Percentiles rank a stretch among this genome's conserved stretches.
Conservation (phyloP, 225 moss, liverwort and hornwort species). For the Physcomitrium patens region DNA sequence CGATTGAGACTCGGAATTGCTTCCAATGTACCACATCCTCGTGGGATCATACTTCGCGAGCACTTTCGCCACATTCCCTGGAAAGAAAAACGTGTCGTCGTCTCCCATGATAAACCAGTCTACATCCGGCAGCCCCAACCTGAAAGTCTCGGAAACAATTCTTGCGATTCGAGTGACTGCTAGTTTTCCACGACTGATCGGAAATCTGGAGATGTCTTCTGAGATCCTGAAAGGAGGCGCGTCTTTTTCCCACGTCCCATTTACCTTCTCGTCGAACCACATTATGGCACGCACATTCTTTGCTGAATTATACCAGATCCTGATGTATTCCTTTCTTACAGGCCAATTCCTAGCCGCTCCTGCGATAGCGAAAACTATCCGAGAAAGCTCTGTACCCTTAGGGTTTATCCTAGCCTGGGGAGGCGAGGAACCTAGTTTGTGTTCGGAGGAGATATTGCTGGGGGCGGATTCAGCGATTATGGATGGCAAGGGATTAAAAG, state of each 20-base stretch:
- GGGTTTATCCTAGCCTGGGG: not conserved
- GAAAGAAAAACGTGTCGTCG: constrained; percentile 66
- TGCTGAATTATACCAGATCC: constrained; percentile 55
- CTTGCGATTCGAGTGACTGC: constrained; percentile 55
- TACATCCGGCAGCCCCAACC: constrained; percentile 50
- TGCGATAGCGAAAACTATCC: constrained; percentile 42
- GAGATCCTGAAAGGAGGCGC: constrained; percentile 34
- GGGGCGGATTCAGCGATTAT: not conserved
- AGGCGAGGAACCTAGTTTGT: not conserved
- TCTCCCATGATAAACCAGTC: constrained; percentile 85
- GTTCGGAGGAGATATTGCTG: not conserved
- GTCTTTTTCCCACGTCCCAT: constrained; percentile 29
- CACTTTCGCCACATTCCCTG: constrained; percentile 55
- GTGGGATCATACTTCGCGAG: constrained; percentile 55
- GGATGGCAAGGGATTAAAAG: not conserved
- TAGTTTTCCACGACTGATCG: not conserved
- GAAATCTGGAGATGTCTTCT: constrained; percentile 32
- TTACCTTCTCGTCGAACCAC: constrained; percentile 53
- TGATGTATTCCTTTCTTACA: constrained; percentile 43
- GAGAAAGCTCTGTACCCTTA: constrained; percentile 16
- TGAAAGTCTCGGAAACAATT: constrained; percentile 47
- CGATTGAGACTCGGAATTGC: constrained; percentile 36
- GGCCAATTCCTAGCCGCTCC: constrained; percentile 45
- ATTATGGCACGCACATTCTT: constrained; percentile 41
- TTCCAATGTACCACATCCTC: constrained; percentile 40